phyloP scores from a whole-genome alignment of 306 rosid species.

The Gynostemma pentaphyllum region DNA sequence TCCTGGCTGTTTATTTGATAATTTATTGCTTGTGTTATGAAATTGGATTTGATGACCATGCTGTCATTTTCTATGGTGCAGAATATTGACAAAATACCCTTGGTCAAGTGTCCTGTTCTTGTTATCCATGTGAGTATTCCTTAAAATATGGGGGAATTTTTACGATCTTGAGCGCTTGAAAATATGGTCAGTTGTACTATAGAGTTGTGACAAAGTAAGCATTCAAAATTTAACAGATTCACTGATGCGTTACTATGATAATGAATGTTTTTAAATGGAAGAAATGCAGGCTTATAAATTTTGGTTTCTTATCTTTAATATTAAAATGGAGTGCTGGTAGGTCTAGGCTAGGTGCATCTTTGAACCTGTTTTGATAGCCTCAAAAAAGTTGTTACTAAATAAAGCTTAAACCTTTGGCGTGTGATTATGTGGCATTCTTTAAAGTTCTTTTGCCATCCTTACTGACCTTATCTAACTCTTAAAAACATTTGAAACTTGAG shows the following conservation, averaged over 20 bases:
- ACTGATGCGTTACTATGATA: background rate
- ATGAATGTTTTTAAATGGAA: background rate
- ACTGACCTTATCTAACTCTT: background rate
- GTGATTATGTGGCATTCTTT: background rate
- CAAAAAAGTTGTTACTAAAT: background rate
- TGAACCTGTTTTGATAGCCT: too few relatives aligned
- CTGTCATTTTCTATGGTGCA: conserved; percentile 30
- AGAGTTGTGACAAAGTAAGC: conserved; percentile 3
- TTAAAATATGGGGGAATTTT: conserved; percentile 3
- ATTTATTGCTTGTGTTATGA: background rate
- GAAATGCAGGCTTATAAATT: background rate
- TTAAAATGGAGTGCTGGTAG: too few relatives aligned
- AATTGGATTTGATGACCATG: conserved; percentile 11
- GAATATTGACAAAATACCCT: conserved; percentile 85
- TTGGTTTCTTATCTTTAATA: background rate
- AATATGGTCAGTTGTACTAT: background rate
- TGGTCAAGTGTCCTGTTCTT: conserved; percentile 72
- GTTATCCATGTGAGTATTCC: conserved; percentile 83
- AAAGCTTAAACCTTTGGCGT: background rate
- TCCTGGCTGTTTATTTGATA: conserved; percentile 1
- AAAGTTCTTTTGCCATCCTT: background rate
- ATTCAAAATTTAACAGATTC: background rate
- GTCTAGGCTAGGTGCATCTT: too few relatives aligned
- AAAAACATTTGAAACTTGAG: background rate
- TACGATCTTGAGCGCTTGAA: background rate